These are phyloP conservation scores for Agaricales sp. DNA, from an alignment of 1,284 basidiomycete genomes.

Conservation along the genomic window DNA sequence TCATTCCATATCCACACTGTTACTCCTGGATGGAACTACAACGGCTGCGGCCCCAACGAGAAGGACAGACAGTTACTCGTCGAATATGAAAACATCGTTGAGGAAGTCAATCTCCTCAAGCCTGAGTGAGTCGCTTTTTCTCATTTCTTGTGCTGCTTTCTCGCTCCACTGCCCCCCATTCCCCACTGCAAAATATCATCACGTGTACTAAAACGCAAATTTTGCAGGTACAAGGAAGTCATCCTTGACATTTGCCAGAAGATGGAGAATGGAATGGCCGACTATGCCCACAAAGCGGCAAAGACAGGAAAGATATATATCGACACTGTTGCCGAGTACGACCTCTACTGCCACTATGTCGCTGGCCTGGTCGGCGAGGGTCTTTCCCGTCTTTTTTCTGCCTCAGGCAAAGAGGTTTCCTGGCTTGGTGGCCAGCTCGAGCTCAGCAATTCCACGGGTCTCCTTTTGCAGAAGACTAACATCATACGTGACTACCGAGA, in stretches of 20 bases:
- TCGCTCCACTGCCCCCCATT: background rate
- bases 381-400: slow-evolving; percentile 82
- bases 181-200: background rate
- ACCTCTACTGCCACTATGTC: slow-evolving; percentile 98
- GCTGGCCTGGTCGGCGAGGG: slow-evolving; percentile 98
- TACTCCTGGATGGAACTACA: slow-evolving; percentile 84
- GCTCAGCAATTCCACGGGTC: slow-evolving; percentile 93
- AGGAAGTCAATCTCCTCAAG: slow-evolving; percentile 68
- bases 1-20: slow-evolving; percentile 78
- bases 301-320: slow-evolving; percentile 62
- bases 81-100: slow-evolving; percentile 79
- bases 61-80: slow-evolving; percentile 85
- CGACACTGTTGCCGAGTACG: slow-evolving; percentile 76
- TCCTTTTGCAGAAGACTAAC: slow-evolving; percentile 96
- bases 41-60: slow-evolving; percentile 77
- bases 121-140: slow-evolving; percentile 41
- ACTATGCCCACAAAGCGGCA: slow-evolving; percentile 80
- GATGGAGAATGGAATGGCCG: slow-evolving; percentile 95
- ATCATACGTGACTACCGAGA: slow-evolving; percentile 95
- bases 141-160: background rate
- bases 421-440: slow-evolving; percentile 79
- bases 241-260: slow-evolving; percentile 78
- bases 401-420: slow-evolving; percentile 75
- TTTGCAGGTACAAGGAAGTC: slow-evolving; percentile 63
- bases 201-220: slow-evolving; percentile 3